Evolutionary conservation across 306 rosid genomes (phyloP), one percentile per base, ranked within the genome.

Genomic region (Clitoria ternatea): DNA sequence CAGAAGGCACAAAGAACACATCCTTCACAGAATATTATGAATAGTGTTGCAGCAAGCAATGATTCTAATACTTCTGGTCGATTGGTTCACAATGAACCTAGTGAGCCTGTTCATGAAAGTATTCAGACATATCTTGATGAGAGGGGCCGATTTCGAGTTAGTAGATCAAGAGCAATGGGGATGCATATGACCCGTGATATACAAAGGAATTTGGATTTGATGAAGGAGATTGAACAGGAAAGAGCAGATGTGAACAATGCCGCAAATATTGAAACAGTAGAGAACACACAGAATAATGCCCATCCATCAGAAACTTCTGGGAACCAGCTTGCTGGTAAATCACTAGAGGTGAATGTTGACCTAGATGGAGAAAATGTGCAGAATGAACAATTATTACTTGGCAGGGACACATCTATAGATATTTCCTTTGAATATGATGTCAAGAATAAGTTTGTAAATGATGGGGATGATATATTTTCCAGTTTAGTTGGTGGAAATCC

Each of bases 101-200:
- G 57, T 18, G 85, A 79, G 61, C 83, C 55, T 75, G 82, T 79
- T 81, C 88, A 93, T 72, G 97, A 82, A 50, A 88, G 80, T 73
- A 85, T 88, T 63, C 85, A 90, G 77, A 93, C 97, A 8, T 90
- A 84, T 84, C 53, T 68, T 61, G 98, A 93, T 76, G 97, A 93
- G 78, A 84, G 88, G 77, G 98, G 98, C 59, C 86, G 64, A 42
- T 77, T 88, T 72, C 87, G 92, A 49, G 94, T 90, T 37, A 93
- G 98, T 65, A 87, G 98, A 74, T 81, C 83, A 62, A 90, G 92
- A 80, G 97, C 96, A 13, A 79, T 93, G 98, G 98, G 98, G 77
- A 87, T 93, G 75, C 89, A 83, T 14, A 93, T 93, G 98, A 90
- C 97, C 29, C 94, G 96, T 53, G 98, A 93, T 81, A 68, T 93